These are phyloP conservation scores for Xylaria palmicola DNA, from an alignment of 495 filamentous ascomycete species.

Conservation along the genomic window DNA sequence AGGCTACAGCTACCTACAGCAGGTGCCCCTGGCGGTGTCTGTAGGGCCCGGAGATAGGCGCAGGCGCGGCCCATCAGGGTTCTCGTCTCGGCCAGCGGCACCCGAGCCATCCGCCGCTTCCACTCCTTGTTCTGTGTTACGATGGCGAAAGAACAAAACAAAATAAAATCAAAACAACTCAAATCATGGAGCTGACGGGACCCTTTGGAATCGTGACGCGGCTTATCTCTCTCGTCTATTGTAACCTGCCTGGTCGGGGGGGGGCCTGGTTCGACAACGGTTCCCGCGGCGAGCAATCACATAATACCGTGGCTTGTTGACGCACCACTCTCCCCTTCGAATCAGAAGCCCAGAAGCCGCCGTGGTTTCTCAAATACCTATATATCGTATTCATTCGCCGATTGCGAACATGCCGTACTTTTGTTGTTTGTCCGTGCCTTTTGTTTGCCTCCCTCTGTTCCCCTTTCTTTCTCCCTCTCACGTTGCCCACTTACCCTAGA, in stretches of 20 bases:
- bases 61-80: not conserved
- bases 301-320: not conserved
- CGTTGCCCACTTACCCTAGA: not conserved
- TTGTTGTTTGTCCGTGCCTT: not conserved
- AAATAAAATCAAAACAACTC: not conserved
- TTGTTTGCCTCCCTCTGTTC: not conserved
- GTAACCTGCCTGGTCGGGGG: too few relatives aligned
- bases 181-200: not conserved
- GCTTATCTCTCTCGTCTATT: not conserved
- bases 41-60: not conserved
- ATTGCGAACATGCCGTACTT: too few relatives aligned
- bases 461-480: not conserved
- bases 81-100: not conserved
- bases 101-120: not conserved
- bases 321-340: not conserved
- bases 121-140: too few relatives aligned
- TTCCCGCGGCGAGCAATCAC: not conserved
- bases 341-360: too few relatives aligned
- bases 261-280: not conserved
- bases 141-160: not conserved
- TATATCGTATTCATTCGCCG: too few relatives aligned
- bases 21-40: too few relatives aligned
- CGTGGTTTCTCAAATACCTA: too few relatives aligned
- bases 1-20: too few relatives aligned
- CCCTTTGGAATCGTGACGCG: not conserved